Evolutionary conservation across 768 basidiomycete species (phyloP), one percentile per base, ranked within the genome.

Genomic region (Lepiota venenata): DNA sequence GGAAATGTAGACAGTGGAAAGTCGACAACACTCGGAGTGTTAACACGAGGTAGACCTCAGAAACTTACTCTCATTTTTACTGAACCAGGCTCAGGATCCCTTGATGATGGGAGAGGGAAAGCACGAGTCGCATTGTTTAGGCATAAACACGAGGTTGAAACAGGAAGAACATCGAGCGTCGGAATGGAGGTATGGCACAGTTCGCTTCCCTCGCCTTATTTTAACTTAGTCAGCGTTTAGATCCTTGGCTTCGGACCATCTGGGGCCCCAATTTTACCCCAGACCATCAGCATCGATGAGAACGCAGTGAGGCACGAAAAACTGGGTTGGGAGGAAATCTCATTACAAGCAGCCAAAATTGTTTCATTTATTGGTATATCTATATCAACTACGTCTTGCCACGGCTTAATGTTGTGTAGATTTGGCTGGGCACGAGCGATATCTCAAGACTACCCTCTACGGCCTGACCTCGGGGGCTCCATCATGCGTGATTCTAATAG

Each of bases 81-180:
- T 37, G 40, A 10, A 55, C 35, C 15, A 15, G 18, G 0, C 22
- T 14, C 29, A 91, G 87, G 88, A 48, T 78, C 80, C 16, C 72
- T 92, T 49, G 91, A 93, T 61, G 91, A 93, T 63, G 90, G 91
- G 22, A 74, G 88, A 67, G 89, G 88, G 0, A 80, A 82, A 47
- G 88, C 89, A 0, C 88, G 96, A 49, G 88, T 98, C 4, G 85
- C 87, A 3, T 73, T 99, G 7, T 98, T 98, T 70, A 79, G 96
- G 51, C 97, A 99, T 67, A 97, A 98, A 67, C 97, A 99, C 64
- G 97, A 99, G 70, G 77, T 98, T 50, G 97, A 98, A 72, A 93
- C 89, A 16, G 96, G 96, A 5, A 76, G 97, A 47, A 99, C 97
- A 0, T 93, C 91, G 20, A 93, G 90, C 57, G 92, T 98, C 40